phyloP scores from a whole-genome alignment of 805 yeast genomes.

The Candida orba region DNA sequence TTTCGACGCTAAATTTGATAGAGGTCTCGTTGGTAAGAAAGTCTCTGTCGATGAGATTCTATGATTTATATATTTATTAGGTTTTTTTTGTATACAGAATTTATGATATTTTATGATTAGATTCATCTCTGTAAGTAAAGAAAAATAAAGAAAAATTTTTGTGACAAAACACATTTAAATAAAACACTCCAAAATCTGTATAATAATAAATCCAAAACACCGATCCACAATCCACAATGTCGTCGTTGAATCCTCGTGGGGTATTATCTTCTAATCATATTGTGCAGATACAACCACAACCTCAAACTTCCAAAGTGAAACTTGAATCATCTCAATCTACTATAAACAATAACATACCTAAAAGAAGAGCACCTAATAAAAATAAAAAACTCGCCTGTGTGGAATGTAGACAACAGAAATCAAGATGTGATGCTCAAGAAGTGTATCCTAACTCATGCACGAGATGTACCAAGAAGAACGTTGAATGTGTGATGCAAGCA shows the following conservation, averaged over 20 bases:
- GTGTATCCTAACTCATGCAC: constrained; percentile 74
- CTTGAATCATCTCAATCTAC: neutral
- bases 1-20: constrained; percentile 33
- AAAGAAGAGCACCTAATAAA: constrained; percentile 1
- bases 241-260: too few relatives aligned
- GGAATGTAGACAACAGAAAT: constrained; percentile 93
- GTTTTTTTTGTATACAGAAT: neutral
- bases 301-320: neutral
- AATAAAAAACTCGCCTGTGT: constrained; percentile 77
- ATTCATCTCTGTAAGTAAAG: too few relatives aligned
- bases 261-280: too few relatives aligned
- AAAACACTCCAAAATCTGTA: too few relatives aligned
- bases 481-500: constrained; percentile 65
- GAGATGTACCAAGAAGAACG: constrained; percentile 64
- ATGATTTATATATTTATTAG: neutral
- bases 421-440: constrained; percentile 80
- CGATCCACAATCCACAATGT: too few relatives aligned
- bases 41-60: constrained; percentile 20
- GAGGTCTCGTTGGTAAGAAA: constrained; percentile 34
- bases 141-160: too few relatives aligned
- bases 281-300: neutral
- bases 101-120: neutral
- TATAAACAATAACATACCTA: neutral
- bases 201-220: too few relatives aligned
- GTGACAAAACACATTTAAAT: too few relatives aligned